Evolutionary conservation across 805 yeast genomes (phyloP), one percentile per base, ranked within the genome.

Genomic region (Lipomyces yamanashiensis): DNA sequence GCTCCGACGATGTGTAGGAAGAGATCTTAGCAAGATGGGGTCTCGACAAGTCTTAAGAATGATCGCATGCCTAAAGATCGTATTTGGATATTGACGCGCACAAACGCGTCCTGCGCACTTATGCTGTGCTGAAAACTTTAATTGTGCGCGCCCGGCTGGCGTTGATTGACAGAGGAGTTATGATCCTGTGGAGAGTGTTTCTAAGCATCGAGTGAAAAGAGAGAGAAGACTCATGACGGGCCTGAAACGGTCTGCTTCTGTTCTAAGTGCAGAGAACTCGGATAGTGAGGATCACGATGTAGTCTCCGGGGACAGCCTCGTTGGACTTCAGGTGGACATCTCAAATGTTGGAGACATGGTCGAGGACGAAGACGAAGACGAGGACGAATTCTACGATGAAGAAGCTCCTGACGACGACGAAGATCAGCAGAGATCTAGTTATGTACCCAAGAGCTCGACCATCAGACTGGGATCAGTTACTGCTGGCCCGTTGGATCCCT

Each of bases 401-500:
- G 50, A 52, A 7, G 28, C 28, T 28, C 28, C 28, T 28, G 58
- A 19, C 19, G 62, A 58, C 36, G 52, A 55, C n/a, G 59, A 55
- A 5, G 62, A 58, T 5, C 58, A 59, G 17, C 47, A 61, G 37
- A 44, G 19, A 41, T 21, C 40, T 2, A 9, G 17, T 2, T 23
- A 37, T 21, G 54, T 33, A 47, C 62, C 70, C 7, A 48, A 34
- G 10, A 53, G 63, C 37, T 39, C 51, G 19, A 45, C 62, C 1
- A 63, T 63, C 23, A 40, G 64, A 36, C 55, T 66, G 12, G 68
- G 69, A 21, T 56, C 39, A 17, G 61, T 59, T 28, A 66, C 70
- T 1, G 55, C 70, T 1, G 74, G 73, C 23, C 71, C 72, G n/a
- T 19, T 73, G 19, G 74, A 74, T 47, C 68, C 64, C 8, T 57